Conservation (phyloP, 192 early-diverging fungal species). For the Linnemannia zychae region DNA sequence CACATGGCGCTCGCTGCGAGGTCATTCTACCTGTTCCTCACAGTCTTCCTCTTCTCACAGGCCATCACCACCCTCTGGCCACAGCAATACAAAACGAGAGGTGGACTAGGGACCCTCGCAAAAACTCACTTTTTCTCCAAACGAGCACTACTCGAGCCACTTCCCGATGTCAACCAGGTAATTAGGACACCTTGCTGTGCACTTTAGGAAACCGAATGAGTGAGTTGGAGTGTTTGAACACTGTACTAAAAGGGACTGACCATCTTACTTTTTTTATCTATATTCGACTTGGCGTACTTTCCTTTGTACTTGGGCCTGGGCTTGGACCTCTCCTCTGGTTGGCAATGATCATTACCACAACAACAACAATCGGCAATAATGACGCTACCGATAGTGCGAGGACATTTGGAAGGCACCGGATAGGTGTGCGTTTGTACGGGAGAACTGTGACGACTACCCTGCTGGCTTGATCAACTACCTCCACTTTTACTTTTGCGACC, state of each 20-base stretch:
- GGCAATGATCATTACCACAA: background rate
- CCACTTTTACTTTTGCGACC: conserved; percentile 68
- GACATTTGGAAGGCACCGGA: conserved; percentile 65
- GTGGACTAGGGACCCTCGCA: background rate
- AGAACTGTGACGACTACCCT: conserved; percentile 73
- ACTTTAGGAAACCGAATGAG: background rate
- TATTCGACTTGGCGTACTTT: too few species aligned
- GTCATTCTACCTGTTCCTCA: conserved; percentile 50
- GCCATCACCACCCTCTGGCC: conserved; percentile 38
- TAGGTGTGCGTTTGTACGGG: conserved; percentile 70
- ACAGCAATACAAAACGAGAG: conserved; percentile 12
- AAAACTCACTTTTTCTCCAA: conserved; percentile 17
- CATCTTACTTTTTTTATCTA: background rate
- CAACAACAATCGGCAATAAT: background rate
- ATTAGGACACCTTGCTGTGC: background rate
- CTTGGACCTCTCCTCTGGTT: too few species aligned
- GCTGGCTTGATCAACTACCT: conserved; percentile 74
- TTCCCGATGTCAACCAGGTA: conserved; percentile 32
- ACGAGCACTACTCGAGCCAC: conserved; percentile 23
- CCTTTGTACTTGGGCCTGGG: background rate
- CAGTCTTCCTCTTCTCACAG: conserved; percentile 42
- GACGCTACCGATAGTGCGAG: conserved; percentile 53
- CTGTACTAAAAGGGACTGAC: too few species aligned
- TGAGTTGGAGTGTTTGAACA: background rate
- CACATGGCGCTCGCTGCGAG: conserved; percentile 34